phyloP scores from a whole-genome alignment of 305 asterid genomes.

The Euphrasia arctica region DNA sequence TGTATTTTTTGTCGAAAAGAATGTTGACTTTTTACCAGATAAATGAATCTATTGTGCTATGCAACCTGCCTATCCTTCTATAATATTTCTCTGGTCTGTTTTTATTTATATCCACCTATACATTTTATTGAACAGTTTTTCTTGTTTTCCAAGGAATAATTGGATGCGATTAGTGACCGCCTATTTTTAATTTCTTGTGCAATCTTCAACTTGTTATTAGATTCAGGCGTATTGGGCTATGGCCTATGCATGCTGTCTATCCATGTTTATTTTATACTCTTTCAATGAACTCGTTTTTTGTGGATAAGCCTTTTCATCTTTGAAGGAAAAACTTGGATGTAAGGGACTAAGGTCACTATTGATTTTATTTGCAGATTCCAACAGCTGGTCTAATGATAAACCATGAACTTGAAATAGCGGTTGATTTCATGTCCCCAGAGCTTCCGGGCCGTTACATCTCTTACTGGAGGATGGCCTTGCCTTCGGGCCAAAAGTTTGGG shows the following conservation, averaged over 20 bases:
- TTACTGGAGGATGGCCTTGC: conserved; percentile 85
- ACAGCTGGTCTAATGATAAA: conserved; percentile 47
- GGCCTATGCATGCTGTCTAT: not conserved
- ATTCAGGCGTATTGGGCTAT: not conserved
- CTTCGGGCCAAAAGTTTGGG: conserved; percentile 87
- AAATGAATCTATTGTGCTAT: conserved; percentile 1
- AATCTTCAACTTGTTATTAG: no score
- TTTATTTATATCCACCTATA: not conserved
- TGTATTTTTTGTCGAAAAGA: not conserved
- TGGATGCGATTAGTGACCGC: no score
- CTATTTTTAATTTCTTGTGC: no score
- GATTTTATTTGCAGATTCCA: conserved; percentile 44
- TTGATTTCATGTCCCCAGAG: conserved; percentile 78
- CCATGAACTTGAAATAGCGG: conserved; percentile 68
- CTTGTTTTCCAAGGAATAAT: no score
- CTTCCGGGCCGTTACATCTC: conserved; percentile 80
- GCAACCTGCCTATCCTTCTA: not conserved
- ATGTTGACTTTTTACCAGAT: not conserved
- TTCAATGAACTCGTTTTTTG: not conserved
- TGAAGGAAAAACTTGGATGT: not conserved
- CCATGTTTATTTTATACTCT: not conserved
- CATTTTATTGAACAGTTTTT: no score
- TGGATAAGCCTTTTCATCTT: not conserved
- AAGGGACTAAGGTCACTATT: not conserved
- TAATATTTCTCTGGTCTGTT: not conserved